phyloP scores from a whole-genome alignment of 78 protist species.

The Polysphondylium violaceum region DNA sequence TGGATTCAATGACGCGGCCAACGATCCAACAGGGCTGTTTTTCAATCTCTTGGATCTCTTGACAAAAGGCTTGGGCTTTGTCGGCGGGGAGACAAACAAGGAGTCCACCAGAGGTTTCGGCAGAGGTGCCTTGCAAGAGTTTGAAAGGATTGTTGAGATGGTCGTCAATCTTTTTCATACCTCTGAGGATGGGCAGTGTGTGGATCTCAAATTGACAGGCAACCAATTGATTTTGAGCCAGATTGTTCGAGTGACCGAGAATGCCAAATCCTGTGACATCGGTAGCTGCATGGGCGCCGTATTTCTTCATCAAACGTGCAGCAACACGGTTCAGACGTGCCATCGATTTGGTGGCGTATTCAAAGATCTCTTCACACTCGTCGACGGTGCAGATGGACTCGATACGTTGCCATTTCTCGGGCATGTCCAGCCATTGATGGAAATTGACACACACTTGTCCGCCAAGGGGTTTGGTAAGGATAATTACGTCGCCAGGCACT shows the following conservation, averaged over 20 bases:
- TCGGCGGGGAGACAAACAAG: constrained; percentile 70
- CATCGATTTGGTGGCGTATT: constrained; percentile 82
- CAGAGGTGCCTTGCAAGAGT: constrained; percentile 72
- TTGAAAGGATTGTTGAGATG: constrained; percentile 42
- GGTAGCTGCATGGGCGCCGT: constrained; percentile 91
- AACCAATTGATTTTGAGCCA: constrained; percentile 74
- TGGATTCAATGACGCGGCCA: constrained; percentile 69
- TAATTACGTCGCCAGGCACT: constrained; percentile 88
- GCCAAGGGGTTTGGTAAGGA: constrained; percentile 96
- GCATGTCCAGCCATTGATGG: constrained; percentile 86
- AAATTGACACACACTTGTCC: constrained; percentile 93
- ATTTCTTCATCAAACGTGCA: constrained; percentile 85
- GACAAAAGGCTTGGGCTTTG: constrained; percentile 42
- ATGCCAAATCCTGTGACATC: constrained; percentile 96
- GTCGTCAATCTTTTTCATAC: constrained; percentile 80
- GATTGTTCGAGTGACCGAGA: constrained; percentile 88
- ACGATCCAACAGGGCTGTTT: constrained; percentile 86
- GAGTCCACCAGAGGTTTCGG: constrained; percentile 93
- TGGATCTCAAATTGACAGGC: constrained; percentile 64
- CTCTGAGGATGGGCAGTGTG: constrained; percentile 72
- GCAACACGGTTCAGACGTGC: constrained; percentile 77
- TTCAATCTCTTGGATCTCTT: constrained; percentile 79
- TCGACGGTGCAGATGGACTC: constrained; percentile 17
- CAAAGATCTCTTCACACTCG: constrained; percentile 52
- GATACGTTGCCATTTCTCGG: constrained; percentile 37